A percentile compares a stretch with the other conserved stretches of the same genome.
These are phyloP conservation scores for Penicillium coffeae DNA, from an alignment of 495 filamentous ascomycete species.

Conservation along the genomic window DNA sequence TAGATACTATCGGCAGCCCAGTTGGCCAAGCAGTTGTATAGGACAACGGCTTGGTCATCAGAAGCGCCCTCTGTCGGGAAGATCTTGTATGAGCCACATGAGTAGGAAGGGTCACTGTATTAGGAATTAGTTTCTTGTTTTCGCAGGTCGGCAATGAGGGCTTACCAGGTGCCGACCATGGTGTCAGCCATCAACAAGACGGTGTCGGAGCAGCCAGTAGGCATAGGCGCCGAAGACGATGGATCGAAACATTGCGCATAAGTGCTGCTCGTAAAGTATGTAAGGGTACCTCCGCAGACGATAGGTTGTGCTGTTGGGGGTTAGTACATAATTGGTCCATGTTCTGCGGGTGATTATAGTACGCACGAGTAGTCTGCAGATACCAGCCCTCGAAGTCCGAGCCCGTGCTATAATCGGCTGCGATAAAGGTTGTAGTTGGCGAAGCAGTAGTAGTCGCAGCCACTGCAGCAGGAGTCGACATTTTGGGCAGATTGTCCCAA, in stretches of 20 bases:
- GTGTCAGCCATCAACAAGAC: neutral
- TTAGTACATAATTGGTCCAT: constrained; percentile 1
- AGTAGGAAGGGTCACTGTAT: neutral
- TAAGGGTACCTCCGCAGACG: constrained; percentile 3
- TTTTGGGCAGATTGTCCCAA: neutral
- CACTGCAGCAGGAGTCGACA: neutral
- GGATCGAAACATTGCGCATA: constrained; percentile 7
- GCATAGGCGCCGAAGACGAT: constrained; percentile 1
- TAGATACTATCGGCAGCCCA: constrained; percentile 14
- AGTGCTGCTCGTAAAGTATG: constrained; percentile 7
- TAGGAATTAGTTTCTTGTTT: neutral
- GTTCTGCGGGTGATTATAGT: neutral
- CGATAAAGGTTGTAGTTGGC: constrained; percentile 5
- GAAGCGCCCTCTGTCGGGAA: constrained; percentile 5
- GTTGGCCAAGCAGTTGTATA: constrained; percentile 7
- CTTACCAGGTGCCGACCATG: constrained; percentile 1
- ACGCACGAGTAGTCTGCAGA: constrained; percentile 10
- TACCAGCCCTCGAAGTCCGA: constrained; percentile 9
- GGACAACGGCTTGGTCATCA: neutral
- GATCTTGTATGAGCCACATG: constrained; percentile 9
- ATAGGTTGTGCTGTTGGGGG: constrained; percentile 6
- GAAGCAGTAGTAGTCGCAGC: neutral
- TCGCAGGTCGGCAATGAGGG: neutral
- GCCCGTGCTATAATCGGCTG: constrained; percentile 3
- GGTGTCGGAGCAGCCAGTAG: constrained; percentile 7